These are phyloP conservation scores for Fraxinus albicans DNA, from an alignment of 305 asterid genomes.

Conservation along the genomic window DNA sequence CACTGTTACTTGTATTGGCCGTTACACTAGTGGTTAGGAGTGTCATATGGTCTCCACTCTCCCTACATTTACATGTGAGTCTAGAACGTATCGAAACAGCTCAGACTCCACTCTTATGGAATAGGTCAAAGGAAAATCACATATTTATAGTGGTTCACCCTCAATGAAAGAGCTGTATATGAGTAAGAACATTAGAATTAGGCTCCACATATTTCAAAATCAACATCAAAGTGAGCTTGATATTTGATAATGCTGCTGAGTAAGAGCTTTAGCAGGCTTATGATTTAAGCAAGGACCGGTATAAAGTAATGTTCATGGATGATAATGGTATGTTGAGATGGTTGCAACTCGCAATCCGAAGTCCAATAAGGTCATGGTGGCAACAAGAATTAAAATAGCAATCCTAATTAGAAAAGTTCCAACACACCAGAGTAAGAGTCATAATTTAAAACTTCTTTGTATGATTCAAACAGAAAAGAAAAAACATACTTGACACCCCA, in stretches of 20 bases:
- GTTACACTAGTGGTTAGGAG: neutral
- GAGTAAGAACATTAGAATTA: neutral
- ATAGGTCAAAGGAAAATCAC: neutral
- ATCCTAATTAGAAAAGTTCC: neutral
- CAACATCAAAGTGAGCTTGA: neutral
- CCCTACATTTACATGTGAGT: neutral
- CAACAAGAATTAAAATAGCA: neutral
- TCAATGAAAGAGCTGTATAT: neutral
- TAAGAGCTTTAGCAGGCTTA: neutral
- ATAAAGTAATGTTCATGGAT: neutral
- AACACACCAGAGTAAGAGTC: neutral
- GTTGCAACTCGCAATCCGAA: neutral
- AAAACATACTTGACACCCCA: neutral
- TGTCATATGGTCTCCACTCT: neutral
- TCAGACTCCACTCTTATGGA: neutral
- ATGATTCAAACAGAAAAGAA: neutral
- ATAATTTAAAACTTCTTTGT: neutral
- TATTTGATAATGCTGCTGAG: neutral
- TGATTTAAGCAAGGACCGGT: neutral
- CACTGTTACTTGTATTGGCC: neutral
- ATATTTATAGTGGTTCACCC: neutral
- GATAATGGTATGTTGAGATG: neutral
- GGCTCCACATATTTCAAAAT: neutral
- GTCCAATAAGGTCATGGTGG: neutral
- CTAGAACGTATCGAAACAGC: neutral